These are phyloP conservation scores for Trifolium repens DNA, from an alignment of 306 rosid genomes.

Conservation along the genomic window DNA sequence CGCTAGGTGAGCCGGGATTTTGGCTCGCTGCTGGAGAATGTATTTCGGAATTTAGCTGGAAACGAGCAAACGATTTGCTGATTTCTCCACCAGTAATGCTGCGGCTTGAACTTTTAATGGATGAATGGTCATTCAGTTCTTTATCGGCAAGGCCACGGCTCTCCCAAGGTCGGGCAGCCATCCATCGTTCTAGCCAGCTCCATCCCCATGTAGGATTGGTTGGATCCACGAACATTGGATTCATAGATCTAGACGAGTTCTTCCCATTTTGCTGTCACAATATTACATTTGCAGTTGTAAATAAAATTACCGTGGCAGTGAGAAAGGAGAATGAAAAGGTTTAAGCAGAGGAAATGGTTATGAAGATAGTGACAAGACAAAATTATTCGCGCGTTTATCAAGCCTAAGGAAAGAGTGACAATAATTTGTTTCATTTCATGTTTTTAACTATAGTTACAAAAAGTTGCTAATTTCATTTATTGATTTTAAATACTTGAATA, in stretches of 20 bases:
- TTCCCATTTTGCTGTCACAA: constrained; percentile 76
- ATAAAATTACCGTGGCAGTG: constrained; percentile 15
- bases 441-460: not conserved
- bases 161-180: constrained; percentile 86
- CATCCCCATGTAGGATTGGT: constrained; percentile 97
- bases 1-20: constrained; percentile 57
- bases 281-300: constrained; percentile 16
- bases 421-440: not conserved
- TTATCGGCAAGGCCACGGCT: constrained; percentile 56
- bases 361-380: not conserved
- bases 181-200: constrained; percentile 99
- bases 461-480: not conserved
- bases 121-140: constrained; percentile 65
- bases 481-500: not conserved
- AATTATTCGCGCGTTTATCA: constrained; percentile 13
- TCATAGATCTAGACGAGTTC: constrained; percentile 68
- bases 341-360: constrained; percentile 16
- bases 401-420: not conserved
- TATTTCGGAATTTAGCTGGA: constrained; percentile 80
- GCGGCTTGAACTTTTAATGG: constrained; percentile 64
- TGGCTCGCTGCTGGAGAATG: constrained; percentile 84
- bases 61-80: constrained; percentile 86
- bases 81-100: constrained; percentile 75
- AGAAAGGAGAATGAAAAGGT: constrained; percentile 25
- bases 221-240: constrained; percentile 97